Evolutionary conservation across 805 yeast species (phyloP).

Genomic region (Metschnikowia drakensbergensis): DNA sequence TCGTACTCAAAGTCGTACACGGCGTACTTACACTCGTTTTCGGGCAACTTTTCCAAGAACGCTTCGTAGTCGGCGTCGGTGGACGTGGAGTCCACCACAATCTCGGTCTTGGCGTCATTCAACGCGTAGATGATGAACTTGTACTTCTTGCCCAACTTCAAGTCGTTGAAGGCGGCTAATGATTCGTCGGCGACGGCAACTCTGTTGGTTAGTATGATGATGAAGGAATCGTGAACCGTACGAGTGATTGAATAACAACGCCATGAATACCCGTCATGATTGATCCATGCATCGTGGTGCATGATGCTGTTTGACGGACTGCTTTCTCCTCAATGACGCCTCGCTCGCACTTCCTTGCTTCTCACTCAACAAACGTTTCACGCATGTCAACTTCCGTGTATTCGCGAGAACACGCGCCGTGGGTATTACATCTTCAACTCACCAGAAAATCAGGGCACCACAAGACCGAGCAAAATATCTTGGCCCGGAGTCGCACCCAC

Average conservation of each 20-base stretch:
- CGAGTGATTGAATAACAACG: background rate
- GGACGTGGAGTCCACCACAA: constrained; percentile 84
- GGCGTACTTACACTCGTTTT: constrained; percentile 94
- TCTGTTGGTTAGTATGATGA: constrained; percentile 27
- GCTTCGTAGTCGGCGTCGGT: constrained; percentile 72
- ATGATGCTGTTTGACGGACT: no score
- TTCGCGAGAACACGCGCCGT: no score
- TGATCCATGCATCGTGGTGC: no score
- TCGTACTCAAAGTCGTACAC: constrained; percentile 96
- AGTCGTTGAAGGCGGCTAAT: constrained; percentile 88
- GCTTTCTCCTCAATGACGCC: no score
- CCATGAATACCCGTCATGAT: no score
- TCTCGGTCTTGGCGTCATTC: constrained; percentile 84
- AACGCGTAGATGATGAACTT: constrained; percentile 80
- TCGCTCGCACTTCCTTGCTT: background rate
- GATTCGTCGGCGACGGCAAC: constrained; percentile 71
- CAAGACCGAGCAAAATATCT: no score
- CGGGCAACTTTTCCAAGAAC: constrained; percentile 86
- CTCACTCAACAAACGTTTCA: no score
- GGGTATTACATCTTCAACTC: background rate
- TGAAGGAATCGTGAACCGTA: background rate
- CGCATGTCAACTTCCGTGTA: no score
- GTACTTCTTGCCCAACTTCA: constrained; percentile 87
- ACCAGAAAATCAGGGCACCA: background rate
- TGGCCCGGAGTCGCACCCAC: no score